These are phyloP conservation scores for Hyaloperonospora brassicae DNA, from an alignment of 352 stramenopile species.

Conservation along the genomic window DNA sequence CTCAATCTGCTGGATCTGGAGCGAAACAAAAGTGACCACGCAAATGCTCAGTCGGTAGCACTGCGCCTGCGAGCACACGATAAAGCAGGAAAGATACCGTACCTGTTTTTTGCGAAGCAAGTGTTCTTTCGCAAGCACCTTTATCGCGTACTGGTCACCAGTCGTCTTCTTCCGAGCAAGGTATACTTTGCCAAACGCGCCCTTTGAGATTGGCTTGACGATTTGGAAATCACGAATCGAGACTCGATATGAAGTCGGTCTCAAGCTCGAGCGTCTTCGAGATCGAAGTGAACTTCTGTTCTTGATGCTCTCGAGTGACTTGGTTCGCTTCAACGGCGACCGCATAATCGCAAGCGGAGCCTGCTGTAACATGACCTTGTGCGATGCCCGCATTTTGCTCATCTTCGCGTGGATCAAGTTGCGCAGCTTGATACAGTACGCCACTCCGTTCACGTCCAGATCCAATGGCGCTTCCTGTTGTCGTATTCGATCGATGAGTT, in stretches of 20 bases:
- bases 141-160: slow-evolving; percentile 86
- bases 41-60: slow-evolving; percentile 14
- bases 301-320: slow-evolving; percentile 67
- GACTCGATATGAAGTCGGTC: slow-evolving; percentile 42
- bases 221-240: slow-evolving; percentile 85
- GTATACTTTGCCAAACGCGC: slow-evolving; percentile 86
- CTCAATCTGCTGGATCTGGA: slow-evolving; percentile 76
- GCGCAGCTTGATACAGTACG: slow-evolving; percentile 50
- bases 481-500: slow-evolving; percentile 68
- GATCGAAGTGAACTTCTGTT: slow-evolving; percentile 15
- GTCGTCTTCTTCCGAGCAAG: slow-evolving; percentile 81
- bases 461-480: slow-evolving; percentile 37
- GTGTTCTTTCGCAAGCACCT: slow-evolving; percentile 86
- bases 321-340: slow-evolving; percentile 59
- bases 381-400: slow-evolving; percentile 76
- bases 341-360: slow-evolving; percentile 28
- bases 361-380: slow-evolving; percentile 74
- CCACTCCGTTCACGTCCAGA: slow-evolving; percentile 43
- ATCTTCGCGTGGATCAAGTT: slow-evolving; percentile 83
- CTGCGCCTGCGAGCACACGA: not conserved
- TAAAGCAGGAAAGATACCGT: slow-evolving; percentile 5
- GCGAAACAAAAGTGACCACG: slow-evolving; percentile 8
- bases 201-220: slow-evolving; percentile 85
- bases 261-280: slow-evolving; percentile 16
- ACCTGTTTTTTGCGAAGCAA: slow-evolving; percentile 86